Conservation (phyloP, 2,329 filamentous ascomycete species). For the Xylariaceae sp. region DNA sequence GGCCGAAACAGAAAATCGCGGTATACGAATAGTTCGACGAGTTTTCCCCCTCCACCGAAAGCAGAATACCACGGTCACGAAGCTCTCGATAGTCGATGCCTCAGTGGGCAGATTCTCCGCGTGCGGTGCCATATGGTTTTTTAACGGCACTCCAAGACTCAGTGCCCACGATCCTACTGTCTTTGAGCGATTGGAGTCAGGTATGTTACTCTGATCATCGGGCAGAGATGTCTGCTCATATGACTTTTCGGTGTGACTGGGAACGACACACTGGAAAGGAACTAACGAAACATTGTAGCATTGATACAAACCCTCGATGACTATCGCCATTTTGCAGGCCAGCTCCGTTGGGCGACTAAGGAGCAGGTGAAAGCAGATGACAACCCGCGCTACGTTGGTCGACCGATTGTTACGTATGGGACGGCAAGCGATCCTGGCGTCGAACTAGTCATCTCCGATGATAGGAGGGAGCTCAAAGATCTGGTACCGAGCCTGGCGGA, state of each 20-base stretch:
- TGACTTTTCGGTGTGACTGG: background rate
- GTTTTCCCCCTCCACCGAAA: conserved; percentile 16
- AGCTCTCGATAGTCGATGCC: conserved; percentile 41
- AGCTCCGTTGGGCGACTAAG: conserved; percentile 35
- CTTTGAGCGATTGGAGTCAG: conserved; percentile 18
- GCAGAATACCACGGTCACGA: conserved; percentile 13
- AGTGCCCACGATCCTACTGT: conserved; percentile 15
- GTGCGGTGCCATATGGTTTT: conserved; percentile 43
- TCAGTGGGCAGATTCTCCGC: conserved; percentile 38
- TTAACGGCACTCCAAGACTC: conserved; percentile 23
- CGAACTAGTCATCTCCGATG: conserved; percentile 34
- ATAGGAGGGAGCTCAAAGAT: conserved; percentile 23
- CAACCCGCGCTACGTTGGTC: conserved; percentile 27
- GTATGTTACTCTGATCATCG: conserved; percentile 6
- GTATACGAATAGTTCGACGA: conserved; percentile 13
- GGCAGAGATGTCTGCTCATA: background rate
- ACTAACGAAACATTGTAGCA: conserved; percentile 14
- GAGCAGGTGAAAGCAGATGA: conserved; percentile 16
- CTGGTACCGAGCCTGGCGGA: conserved; percentile 29
- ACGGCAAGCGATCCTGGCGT: conserved; percentile 38
- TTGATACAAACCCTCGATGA: conserved; percentile 34
- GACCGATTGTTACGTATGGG: conserved; percentile 36
- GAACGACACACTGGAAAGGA: conserved; percentile 9
- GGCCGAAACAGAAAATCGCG: background rate
- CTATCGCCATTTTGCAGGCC: conserved; percentile 42